Conservation (phyloP, 1,139 yeast genomes). For the Scheffersomyces titani region DNA sequence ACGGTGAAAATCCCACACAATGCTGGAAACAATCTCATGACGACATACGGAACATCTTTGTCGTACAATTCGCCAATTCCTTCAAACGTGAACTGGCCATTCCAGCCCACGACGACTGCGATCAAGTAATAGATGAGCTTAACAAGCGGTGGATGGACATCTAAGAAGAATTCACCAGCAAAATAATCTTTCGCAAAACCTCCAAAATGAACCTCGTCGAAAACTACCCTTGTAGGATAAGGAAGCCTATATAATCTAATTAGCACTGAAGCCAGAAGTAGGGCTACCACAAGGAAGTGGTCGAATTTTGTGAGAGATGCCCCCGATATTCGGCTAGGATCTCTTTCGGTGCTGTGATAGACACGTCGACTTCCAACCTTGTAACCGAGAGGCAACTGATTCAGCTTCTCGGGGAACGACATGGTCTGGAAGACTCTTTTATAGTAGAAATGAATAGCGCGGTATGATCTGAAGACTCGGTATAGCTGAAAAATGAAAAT, state of each 20-base stretch:
- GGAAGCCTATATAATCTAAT: constrained; percentile 27
- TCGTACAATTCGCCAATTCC: constrained; percentile 36
- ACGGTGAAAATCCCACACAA: constrained; percentile 47
- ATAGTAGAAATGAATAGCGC: not conserved
- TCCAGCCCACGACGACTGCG: constrained; percentile 43
- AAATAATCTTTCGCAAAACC: constrained; percentile 47
- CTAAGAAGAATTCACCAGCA: constrained; percentile 61
- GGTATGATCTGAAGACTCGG: not conserved
- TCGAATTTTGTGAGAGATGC: constrained; percentile 9
- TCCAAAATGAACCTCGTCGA: constrained; percentile 38
- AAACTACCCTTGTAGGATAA: constrained; percentile 35
- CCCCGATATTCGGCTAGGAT: constrained; percentile 4
- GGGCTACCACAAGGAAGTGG: constrained; percentile 11
- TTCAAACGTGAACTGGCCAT: constrained; percentile 40
- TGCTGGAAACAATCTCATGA: constrained; percentile 35
- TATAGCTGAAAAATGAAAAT: not conserved
- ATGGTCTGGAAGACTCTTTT: not conserved
- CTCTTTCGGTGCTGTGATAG: constrained; percentile 13
- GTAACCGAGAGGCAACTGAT: constrained; percentile 9
- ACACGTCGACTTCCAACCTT: constrained; percentile 19
- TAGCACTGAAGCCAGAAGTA: constrained; percentile 11
- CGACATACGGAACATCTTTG: constrained; percentile 31
- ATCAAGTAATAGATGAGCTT: constrained; percentile 49
- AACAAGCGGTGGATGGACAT: constrained; percentile 64
- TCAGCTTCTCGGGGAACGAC: constrained; percentile 1